A percentile compares a stretch with the other conserved stretches of the same genome.
phyloP scores from a whole-genome alignment of 140 eudicot genomes.

The Stevia rebaudiana region DNA sequence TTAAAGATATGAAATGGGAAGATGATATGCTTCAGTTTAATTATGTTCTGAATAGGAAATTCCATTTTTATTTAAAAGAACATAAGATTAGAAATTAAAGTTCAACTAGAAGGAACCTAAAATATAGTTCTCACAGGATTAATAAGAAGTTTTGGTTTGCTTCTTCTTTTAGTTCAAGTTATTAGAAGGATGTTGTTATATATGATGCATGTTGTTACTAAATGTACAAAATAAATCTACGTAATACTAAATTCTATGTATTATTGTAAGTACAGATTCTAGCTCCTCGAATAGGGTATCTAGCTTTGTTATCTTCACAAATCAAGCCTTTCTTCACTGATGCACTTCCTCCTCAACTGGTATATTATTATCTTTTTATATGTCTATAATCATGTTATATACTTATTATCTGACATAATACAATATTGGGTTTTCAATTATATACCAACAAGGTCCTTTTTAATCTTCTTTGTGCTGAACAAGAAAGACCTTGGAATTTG shows the following conservation, averaged over 20 bases:
- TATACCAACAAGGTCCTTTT: conserved; percentile 89
- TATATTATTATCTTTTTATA: conserved; percentile 23
- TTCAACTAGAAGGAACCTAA: not conserved
- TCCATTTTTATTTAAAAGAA: not conserved
- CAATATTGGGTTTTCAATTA: conserved; percentile 46
- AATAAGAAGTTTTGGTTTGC: not conserved
- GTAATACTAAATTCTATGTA: conserved; percentile 4
- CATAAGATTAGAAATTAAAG: not conserved
- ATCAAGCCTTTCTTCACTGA: conserved; percentile 79
- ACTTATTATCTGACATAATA: conserved; percentile 15
- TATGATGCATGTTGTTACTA: not conserved
- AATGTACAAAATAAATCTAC: not conserved
- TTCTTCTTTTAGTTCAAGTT: not conserved
- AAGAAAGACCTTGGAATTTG: conserved; percentile 96
- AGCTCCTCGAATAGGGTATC: conserved; percentile 91
- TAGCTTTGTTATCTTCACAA: conserved; percentile 74
- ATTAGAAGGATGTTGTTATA: not conserved
- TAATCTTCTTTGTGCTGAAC: conserved; percentile 97
- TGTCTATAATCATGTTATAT: conserved; percentile 2
- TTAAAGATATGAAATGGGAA: not conserved
- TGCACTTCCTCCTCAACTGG: conserved; percentile 99
- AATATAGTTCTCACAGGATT: not conserved
- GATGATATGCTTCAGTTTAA: not conserved
- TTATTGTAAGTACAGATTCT: conserved; percentile 53
- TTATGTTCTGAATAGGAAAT: not conserved